Percentiles rank a stretch among this genome's conserved stretches.
Evolutionary conservation across 2,329 filamentous ascomycete species (phyloP).

Genomic region (Claviceps monticola): DNA sequence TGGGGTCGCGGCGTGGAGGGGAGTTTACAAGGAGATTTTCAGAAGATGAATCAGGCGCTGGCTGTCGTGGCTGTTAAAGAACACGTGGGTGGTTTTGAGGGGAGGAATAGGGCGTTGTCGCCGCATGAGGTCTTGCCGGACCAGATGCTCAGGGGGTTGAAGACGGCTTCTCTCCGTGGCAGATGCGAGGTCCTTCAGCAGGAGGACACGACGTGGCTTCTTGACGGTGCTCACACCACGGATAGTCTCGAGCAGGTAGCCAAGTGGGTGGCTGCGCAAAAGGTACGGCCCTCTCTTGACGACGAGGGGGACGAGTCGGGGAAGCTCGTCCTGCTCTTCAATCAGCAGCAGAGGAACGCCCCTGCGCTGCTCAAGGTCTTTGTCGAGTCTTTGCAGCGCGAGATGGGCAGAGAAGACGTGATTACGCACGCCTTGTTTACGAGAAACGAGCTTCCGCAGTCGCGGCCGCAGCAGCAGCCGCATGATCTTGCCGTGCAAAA

Average conservation of each 20-base stretch:
- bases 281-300: conserved; percentile 8
- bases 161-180: conserved; percentile 55
- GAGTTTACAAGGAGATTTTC: conserved; percentile 35
- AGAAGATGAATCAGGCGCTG: conserved; percentile 45
- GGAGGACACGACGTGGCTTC: conserved; percentile 52
- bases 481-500: conserved; percentile 44
- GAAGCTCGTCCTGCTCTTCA: conserved; percentile 60
- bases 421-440: conserved; percentile 73
- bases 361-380: conserved; percentile 48
- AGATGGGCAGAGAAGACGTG: conserved; percentile 20
- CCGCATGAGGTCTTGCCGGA: conserved; percentile 8
- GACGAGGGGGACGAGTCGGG: conserved; percentile 13
- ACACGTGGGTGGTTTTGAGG: conserved; percentile 32
- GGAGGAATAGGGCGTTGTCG: neutral
- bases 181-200: conserved; percentile 56
- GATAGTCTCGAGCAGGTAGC: conserved; percentile 70
- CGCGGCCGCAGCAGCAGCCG: conserved; percentile 10
- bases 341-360: conserved; percentile 79
- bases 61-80: conserved; percentile 41
- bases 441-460: conserved; percentile 45
- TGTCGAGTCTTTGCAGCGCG: conserved; percentile 36
- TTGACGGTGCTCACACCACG: conserved; percentile 79
- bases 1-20: conserved; percentile 26
- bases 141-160: conserved; percentile 50
- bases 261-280: conserved; percentile 54